Conservation (phyloP, 2,329 filamentous ascomycete genomes). For the Talaromyces verruculosus region DNA sequence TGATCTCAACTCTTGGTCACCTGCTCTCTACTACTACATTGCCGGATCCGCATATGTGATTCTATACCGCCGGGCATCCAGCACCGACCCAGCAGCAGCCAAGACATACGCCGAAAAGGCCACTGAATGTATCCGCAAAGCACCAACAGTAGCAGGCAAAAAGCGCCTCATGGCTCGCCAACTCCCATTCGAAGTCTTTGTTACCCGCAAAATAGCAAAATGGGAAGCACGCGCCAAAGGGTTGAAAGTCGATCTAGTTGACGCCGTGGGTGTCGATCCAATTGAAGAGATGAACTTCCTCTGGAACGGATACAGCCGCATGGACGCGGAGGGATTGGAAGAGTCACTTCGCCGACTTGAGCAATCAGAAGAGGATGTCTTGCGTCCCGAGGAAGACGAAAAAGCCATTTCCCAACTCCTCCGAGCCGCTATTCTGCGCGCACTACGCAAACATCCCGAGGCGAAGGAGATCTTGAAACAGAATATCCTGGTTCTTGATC, state of each 20-base stretch:
- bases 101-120: slow-evolving; percentile 62
- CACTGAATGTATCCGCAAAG: slow-evolving; percentile 68
- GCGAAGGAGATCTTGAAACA: slow-evolving; percentile 64
- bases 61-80: slow-evolving; percentile 62
- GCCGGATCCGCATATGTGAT: slow-evolving; percentile 76
- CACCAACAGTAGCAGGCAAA: slow-evolving; percentile 72
- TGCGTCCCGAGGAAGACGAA: slow-evolving; percentile 57
- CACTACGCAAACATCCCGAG: slow-evolving; percentile 61
- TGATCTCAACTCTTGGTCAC: slow-evolving; percentile 87
- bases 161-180: slow-evolving; percentile 88
- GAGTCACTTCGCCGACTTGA: slow-evolving; percentile 62
- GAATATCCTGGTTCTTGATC: slow-evolving; percentile 62
- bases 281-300: slow-evolving; percentile 90
- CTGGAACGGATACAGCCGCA: slow-evolving; percentile 86
- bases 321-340: slow-evolving; percentile 66
- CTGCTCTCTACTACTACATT: slow-evolving; percentile 85
- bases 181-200: slow-evolving; percentile 84
- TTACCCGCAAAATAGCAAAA: slow-evolving; percentile 78
- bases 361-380: slow-evolving; percentile 66
- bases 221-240: slow-evolving; percentile 77
- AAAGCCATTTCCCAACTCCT: slow-evolving; percentile 66
- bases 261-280: slow-evolving; percentile 78
- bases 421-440: slow-evolving; percentile 64
- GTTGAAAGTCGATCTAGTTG: slow-evolving; percentile 67
- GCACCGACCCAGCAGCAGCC: slow-evolving; percentile 46